Evolutionary conservation across 1,139 yeast species (phyloP), one percentile per base, ranked within the genome.

Genomic region (Saccharomyces hybrid): DNA sequence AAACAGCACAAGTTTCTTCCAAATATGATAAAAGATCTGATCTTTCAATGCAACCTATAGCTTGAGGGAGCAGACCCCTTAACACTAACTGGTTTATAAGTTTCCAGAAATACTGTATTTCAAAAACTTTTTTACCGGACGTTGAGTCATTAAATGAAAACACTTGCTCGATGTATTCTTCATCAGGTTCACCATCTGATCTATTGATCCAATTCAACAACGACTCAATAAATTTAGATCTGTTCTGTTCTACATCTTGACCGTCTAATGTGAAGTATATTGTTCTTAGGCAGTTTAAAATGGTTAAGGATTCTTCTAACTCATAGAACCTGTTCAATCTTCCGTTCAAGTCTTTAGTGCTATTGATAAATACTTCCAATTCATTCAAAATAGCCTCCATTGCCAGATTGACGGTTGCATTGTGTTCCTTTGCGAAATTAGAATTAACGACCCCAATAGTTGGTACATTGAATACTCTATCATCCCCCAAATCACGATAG

Each of bases 91-190:
- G 84, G 54, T 79, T 77, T 41, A 88, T 58, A 55, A 82, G 78
- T 31, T 75, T 78, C 95, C 95, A 88, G 63, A 86, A 88, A 46
- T 72, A 72, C 1, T 81, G 77, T 60, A 81, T 86, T 48, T 71
- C 68, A 60, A 77, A 82, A 2, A 87, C 84, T 47, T 71, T 71
- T 5, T 76, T 75, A 47, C 44, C 52, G 3, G 50, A 19, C 6
- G 54, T 51, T 8, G 53, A 51, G 19, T 44, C 28, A 11, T 42
- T 28, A 8, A 29, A 11, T 23, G 42, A 38, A 49, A 68, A 65
- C 3, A 67, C 61, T 31, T 60, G 59, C 27, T 64, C 66, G 46
- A 79, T 74, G 49, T 78, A 69, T 23, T 76, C 80, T 25, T 73
- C 72, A 52, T 76, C 79, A 1, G 90, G 89, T 59, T 81, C 73